These are phyloP conservation scores for Elsinoe necatrix DNA, from an alignment of 2,329 filamentous ascomycete species.

Conservation along the genomic window DNA sequence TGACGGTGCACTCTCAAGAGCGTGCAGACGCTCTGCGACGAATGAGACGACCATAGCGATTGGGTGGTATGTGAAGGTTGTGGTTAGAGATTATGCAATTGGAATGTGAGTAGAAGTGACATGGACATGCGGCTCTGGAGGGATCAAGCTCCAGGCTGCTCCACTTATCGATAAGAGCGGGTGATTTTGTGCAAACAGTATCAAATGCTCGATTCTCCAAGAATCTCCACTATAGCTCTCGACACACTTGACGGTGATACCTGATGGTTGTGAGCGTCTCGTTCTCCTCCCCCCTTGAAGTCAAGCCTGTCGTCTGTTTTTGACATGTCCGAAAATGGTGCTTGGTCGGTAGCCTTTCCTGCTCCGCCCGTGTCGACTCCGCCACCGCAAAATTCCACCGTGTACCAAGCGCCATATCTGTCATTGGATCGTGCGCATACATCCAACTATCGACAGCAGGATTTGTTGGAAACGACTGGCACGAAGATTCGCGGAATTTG, in stretches of 20 bases:
- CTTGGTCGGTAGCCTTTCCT: background rate
- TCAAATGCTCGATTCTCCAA: too few species aligned
- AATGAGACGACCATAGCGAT: background rate
- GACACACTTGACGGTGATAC: too few species aligned
- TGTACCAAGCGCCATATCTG: background rate
- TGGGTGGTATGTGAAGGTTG: background rate
- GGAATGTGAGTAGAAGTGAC: background rate
- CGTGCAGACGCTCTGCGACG: constrained; percentile 41
- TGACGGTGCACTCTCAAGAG: constrained; percentile 41
- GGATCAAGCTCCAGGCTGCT: background rate
- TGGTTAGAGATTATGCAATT: background rate
- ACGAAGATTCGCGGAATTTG: background rate
- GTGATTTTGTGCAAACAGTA: background rate
- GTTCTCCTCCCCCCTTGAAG: background rate
- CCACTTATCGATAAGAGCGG: background rate
- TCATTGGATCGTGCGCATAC: background rate
- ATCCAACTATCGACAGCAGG: background rate
- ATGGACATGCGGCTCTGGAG: background rate
- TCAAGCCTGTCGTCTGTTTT: too few species aligned
- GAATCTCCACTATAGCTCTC: too few species aligned
- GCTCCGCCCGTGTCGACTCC: background rate
- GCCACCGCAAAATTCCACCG: background rate
- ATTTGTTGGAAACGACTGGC: background rate
- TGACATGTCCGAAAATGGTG: background rate
- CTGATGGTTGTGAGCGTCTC: background rate